Base-by-base conservation (phyloP, 2,329 filamentous ascomycete species). In the Ophiocordyceps polyrhachis-furcata region DNA sequence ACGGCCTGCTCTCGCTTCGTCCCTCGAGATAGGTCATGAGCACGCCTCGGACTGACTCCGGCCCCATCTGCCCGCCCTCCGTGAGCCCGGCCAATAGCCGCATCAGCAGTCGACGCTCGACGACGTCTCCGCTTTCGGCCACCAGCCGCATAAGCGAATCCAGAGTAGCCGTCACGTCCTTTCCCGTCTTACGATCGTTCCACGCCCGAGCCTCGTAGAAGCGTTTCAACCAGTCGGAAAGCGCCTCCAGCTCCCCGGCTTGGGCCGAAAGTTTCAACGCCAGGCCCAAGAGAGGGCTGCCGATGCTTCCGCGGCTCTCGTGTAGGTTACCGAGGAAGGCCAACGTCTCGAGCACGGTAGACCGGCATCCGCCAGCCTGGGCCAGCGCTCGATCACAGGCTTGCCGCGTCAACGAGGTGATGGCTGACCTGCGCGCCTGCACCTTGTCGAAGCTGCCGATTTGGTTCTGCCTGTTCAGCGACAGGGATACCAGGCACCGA, bases 251-350 rank as follows among this genome's bases (percentile, higher is more conserved):
- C 15, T 52, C 49, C 41, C 50, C 53, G 17, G 54, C 47, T 28
- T 53, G 46, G 25, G 58, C 57, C 20, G 62, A 61, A 35, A 60
- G 47, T 43, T 46, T 49, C 43, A 64, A 47, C 1, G 53, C 61
- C 28, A 58, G 45, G 15, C 53, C 52, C 40, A 56, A 55, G 9
- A 68, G 48, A 2, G 53, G 41, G 0, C 48, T 40, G 13, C 58
- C 53, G 6, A 64, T 41, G 21, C 50, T 46, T 7, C 50, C 43
- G 5, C 47, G 49, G 19, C 52, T 46, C 8, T 48, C 47, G 23
- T 4, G 56, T 51, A 70, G 45, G 48, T 68, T 66, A 44, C 67
- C 64, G 21, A 70, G 49, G 43, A 70, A 59, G 1, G 53, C 48
- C 37, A 69, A 51, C 12, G 49, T 49, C 42, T 57, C 49, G 6